Percentiles rank a stretch among this genome's conserved stretches.
Conservation (phyloP, 345 rosid genomes). For the Microcos paniculata region DNA sequence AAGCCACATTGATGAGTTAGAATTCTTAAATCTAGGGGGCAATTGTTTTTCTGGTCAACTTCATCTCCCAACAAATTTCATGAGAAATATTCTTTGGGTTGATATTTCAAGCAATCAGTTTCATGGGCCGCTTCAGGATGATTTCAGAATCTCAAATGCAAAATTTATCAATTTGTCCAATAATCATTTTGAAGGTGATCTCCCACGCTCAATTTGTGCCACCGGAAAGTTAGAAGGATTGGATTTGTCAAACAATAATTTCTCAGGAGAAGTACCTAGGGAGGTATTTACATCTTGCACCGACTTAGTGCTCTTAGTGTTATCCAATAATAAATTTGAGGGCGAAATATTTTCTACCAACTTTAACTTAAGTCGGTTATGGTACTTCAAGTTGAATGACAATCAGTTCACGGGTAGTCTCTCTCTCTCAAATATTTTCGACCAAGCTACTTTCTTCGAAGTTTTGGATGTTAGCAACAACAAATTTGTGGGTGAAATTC, state of each 20-base stretch:
- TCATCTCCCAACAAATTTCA: not conserved
- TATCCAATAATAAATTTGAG: not conserved
- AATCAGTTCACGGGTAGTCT: not conserved
- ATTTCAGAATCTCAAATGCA: not conserved
- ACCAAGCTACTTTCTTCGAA: not conserved
- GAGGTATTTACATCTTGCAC: not conserved
- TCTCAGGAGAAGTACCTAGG: constrained; percentile 5
- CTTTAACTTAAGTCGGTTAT: not conserved
- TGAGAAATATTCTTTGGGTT: not conserved
- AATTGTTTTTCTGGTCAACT: constrained; percentile 13
- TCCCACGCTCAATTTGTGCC: not conserved
- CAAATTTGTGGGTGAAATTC: constrained; percentile 6
- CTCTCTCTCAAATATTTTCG: not conserved
- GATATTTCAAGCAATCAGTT: not conserved
- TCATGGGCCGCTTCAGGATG: not conserved
- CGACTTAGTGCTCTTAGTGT: not conserved
- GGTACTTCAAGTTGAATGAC: not conserved
- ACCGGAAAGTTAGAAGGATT: not conserved
- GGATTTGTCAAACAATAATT: constrained; percentile 8
- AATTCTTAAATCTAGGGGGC: not conserved
- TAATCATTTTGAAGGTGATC: constrained; percentile 3
- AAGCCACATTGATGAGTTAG: not conserved
- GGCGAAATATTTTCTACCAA: not conserved
- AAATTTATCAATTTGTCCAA: not conserved
- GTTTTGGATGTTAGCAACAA: constrained; percentile 22